Conservation (phyloP, 2,329 filamentous ascomycete species). For the Arthrinium phaeospermum region DNA sequence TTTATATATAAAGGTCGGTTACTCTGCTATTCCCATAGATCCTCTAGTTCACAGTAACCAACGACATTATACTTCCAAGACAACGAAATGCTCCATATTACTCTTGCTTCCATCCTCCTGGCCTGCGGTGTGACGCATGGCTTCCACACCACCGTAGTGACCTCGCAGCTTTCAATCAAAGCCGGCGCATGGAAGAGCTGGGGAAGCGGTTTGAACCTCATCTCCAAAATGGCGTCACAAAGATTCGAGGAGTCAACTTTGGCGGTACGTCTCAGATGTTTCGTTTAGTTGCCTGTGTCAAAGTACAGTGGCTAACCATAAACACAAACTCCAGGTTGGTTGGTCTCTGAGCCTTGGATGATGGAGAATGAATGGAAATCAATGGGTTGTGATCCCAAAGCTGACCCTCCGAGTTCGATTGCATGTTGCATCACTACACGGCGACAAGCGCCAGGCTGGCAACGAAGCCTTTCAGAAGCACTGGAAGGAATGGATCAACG, state of each 20-base stretch:
- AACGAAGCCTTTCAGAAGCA: conserved; percentile 55
- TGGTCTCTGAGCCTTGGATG: conserved; percentile 62
- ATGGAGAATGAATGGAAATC: conserved; percentile 48
- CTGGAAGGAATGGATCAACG: conserved; percentile 56
- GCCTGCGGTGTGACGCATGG: conserved; percentile 35
- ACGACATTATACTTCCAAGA: no score
- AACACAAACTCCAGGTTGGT: conserved; percentile 40
- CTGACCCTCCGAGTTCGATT: conserved; percentile 56
- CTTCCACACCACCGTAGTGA: conserved; percentile 37
- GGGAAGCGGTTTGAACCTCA: conserved; percentile 40
- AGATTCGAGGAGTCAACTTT: conserved; percentile 34
- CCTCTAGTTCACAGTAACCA: accelerated
- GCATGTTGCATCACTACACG: conserved; percentile 47
- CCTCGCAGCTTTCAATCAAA: conserved; percentile 41
- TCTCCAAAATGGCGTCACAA: conserved; percentile 30
- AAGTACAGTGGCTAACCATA: neutral
- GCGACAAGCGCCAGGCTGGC: conserved; percentile 37
- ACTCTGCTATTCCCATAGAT: neutral
- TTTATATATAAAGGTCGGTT: no score
- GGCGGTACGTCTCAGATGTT: conserved; percentile 29
- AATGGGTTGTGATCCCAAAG: conserved; percentile 29
- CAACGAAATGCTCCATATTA: neutral
- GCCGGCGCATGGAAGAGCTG: conserved; percentile 37
- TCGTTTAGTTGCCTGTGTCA: no score
- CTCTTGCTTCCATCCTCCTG: conserved; percentile 33